phyloP scores from a whole-genome alignment of 371 early-diverging fungal genomes.

The Mortierella sp. region DNA sequence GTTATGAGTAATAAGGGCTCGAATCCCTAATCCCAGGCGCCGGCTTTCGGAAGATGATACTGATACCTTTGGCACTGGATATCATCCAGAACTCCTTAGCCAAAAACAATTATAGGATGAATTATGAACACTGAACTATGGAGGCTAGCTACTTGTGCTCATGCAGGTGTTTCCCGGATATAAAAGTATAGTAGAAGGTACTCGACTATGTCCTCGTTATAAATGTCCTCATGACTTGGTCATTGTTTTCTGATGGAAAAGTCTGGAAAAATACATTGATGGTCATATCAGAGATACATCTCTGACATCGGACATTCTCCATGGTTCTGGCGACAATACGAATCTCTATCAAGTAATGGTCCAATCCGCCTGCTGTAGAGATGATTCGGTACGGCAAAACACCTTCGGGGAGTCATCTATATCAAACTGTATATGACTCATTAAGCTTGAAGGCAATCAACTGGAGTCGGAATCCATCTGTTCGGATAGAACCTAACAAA shows the following conservation, averaged over 20 bases:
- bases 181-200: no score
- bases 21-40: neutral
- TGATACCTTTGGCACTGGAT: constrained; percentile 2
- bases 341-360: neutral
- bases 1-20: no score
- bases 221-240: no score
- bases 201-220: no score
- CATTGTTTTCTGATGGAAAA: no score
- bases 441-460: neutral
- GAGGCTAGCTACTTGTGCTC: no score
- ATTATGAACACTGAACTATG: no score
- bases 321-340: neutral
- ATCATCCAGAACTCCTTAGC: neutral
- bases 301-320: neutral
- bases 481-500: neutral
- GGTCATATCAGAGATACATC: no score
- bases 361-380: neutral
- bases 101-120: constrained; percentile 4
- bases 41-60: constrained; percentile 6
- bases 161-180: no score
- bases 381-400: neutral
- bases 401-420: neutral
- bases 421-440: neutral
- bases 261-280: no score
- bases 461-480: neutral